Base-by-base conservation (phyloP, 2,329 filamentous ascomycete genomes). In the Mycogone perniciosa region DNA sequence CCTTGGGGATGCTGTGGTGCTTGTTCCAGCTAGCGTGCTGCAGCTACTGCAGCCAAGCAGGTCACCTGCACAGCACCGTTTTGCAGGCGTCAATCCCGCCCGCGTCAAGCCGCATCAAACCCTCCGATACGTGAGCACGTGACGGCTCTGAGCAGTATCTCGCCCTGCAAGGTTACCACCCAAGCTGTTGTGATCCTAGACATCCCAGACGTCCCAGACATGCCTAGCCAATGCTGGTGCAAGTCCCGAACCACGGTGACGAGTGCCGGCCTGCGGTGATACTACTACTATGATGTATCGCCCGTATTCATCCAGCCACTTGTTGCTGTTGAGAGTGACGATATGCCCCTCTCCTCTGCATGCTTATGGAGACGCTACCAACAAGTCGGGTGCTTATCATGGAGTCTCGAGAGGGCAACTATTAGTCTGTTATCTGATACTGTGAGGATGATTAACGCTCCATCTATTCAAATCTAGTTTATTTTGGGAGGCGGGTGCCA, bases 1-100 rank as follows among this genome's bases (percentile, higher is more conserved):
- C 11, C 11, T 35, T 8, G 33, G 33, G 33, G 33, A 11, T 7
- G 33, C 7, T 35, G 33, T 20, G 20, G 20, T 20, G 20, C 20
- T 20, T 20, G 20, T 20, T 20, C 20, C 20, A 20, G 20, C 20
- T 20, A 20, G 20, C 20, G 20, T 34, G 39, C 52, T 52, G 46
- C 48, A 40, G 47, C 43, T 50, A 48, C 51, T 54, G 51, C 55
- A 51, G 51, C 44, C 53, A 46, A 47, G 48, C 30, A 50, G 56
- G 56, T 58, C 56, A 58, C 51, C 56, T 58, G 56, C 55, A 53
- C 55, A 51, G 54, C 52, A 54, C 55, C 44, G 54, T 58, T 57
- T 57, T 35, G 11, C 43, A 45, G 43, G 43, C 29, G 9, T 26
- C 39, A 26, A 29, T 20, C 29, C 29, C 7, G 41, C 41, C 41